phyloP scores from a whole-genome alignment of 768 basidiomycete genomes.

The Terana coerulea region DNA sequence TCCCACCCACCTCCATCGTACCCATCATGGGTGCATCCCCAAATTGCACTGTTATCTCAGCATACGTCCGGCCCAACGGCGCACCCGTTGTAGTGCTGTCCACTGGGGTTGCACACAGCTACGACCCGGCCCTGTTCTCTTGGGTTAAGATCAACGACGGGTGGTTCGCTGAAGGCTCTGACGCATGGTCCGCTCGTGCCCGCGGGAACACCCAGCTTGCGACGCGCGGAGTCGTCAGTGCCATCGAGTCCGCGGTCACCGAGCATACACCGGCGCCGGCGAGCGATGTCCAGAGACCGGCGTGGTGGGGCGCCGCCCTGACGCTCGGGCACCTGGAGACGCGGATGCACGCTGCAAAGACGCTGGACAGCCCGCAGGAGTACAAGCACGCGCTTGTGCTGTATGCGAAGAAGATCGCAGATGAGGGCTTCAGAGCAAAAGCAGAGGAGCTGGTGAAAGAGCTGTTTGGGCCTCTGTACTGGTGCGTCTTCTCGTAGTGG shows the following conservation, averaged over 20 bases:
- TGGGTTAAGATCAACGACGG: slow-evolving; percentile 77
- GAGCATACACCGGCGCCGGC: slow-evolving; percentile 20
- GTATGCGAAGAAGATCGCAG: slow-evolving; percentile 84
- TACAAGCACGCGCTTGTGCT: slow-evolving; percentile 71
- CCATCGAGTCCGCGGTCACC: slow-evolving; percentile 29
- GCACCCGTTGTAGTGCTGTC: slow-evolving; percentile 73
- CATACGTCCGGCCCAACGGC: slow-evolving; percentile 74
- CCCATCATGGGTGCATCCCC: slow-evolving; percentile 55
- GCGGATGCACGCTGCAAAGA: slow-evolving; percentile 65
- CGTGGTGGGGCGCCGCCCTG: slow-evolving; percentile 81
- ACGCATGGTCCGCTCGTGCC: slow-evolving; percentile 76
- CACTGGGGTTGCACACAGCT: slow-evolving; percentile 75
- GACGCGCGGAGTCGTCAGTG: slow-evolving; percentile 50
- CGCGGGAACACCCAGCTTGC: slow-evolving; percentile 37
- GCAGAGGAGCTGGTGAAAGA: slow-evolving; percentile 92
- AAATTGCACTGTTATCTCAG: slow-evolving; percentile 59
- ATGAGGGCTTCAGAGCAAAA: slow-evolving; percentile 84
- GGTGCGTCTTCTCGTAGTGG: slow-evolving; percentile 47
- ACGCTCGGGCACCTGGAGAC: slow-evolving; percentile 89
- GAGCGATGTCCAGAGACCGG: slow-evolving; percentile 47
- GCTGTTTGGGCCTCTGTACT: slow-evolving; percentile 85
- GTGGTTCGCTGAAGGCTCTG: slow-evolving; percentile 85
- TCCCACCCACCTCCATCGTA: slow-evolving; percentile 60
- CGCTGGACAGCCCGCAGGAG: slow-evolving; percentile 80
- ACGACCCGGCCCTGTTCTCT: slow-evolving; percentile 58